phyloP scores from a whole-genome alignment of 192 early-diverging fungal genomes.

The Anaeromyces robustus region DNA sequence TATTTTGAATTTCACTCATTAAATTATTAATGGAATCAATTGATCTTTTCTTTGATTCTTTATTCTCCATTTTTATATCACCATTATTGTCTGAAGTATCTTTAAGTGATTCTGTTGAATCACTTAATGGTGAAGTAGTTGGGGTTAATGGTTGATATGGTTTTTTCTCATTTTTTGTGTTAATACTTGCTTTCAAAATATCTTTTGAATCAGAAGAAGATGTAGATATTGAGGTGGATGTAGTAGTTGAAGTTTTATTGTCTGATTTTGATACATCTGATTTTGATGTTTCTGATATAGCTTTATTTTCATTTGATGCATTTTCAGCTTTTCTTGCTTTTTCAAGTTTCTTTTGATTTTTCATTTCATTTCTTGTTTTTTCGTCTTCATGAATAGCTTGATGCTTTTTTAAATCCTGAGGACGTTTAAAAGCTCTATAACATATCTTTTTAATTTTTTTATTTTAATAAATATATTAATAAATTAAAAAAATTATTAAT shows the following conservation, averaged over 20 bases:
- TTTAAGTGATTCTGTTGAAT: neutral
- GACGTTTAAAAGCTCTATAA: conserved; percentile 77
- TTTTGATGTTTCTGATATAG: neutral
- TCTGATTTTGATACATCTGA: no score
- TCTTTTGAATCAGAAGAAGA: no score
- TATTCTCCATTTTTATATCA: neutral
- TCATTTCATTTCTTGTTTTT: neutral
- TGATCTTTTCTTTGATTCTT: neutral
- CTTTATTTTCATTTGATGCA: neutral
- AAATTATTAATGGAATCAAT: neutral
- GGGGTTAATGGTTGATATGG: neutral
- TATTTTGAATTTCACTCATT: neutral
- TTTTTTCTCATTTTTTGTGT: neutral
- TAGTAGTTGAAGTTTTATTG: no score
- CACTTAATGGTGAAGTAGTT: neutral
- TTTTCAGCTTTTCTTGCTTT: neutral
- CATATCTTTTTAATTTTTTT: conserved; percentile 36
- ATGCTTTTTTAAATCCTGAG: conserved; percentile 91
- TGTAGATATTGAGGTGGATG: neutral
- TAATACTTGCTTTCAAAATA: no score
- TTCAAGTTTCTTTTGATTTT: neutral
- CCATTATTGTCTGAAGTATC: neutral
- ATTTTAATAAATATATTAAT: neutral
- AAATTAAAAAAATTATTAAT: neutral
- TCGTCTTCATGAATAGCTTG: conserved; percentile 57